Percentiles rank a stretch among this genome's conserved stretches.
Conservation (phyloP, 202 grass and related monocot species). For the Digitaria exilis region DNA sequence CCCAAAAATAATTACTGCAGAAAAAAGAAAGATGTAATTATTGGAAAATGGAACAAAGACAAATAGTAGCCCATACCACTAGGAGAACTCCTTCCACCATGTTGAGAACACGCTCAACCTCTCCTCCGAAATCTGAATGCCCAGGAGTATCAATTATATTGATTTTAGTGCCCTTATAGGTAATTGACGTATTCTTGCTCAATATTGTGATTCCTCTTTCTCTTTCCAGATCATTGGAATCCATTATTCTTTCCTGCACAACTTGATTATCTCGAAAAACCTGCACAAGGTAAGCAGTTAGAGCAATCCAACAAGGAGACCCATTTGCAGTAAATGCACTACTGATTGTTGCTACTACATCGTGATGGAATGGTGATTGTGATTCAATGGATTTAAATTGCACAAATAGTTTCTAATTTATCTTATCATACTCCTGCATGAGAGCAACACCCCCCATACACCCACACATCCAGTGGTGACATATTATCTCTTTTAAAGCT, state of each 20-base stretch:
- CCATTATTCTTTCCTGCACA: slow-evolving; percentile 98
- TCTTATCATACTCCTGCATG: slow-evolving; percentile 1
- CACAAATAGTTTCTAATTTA: slow-evolving; percentile 19
- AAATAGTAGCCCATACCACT: slow-evolving; percentile 65
- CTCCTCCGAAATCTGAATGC: slow-evolving; percentile 96
- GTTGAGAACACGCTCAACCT: slow-evolving; percentile 96
- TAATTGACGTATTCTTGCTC: slow-evolving; percentile 99
- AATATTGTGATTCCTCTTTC: slow-evolving; percentile 99
- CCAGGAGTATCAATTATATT: slow-evolving; percentile 99
- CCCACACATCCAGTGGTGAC: not conserved
- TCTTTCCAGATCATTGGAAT: slow-evolving; percentile 95
- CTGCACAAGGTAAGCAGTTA: slow-evolving; percentile 58
- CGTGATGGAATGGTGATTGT: not conserved
- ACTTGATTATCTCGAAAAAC: slow-evolving; percentile 98
- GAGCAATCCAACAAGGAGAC: slow-evolving; percentile 28
- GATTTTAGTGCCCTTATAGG: slow-evolving; percentile 95
- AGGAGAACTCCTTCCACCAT: slow-evolving; percentile 99
- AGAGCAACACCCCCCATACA: not conserved
- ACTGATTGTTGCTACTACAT: slow-evolving; percentile 30
- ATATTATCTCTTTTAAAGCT: not conserved
- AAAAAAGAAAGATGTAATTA: slow-evolving; percentile 14
- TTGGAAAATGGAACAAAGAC: not conserved
- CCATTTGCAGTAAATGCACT: slow-evolving; percentile 15
- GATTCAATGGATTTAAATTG: slow-evolving; percentile 23
- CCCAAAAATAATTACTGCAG: slow-evolving; percentile 21